Percentiles rank a stretch among this genome's conserved stretches.
phyloP scores from a whole-genome alignment of 306 rosid genomes.

The Sindora glabra region DNA sequence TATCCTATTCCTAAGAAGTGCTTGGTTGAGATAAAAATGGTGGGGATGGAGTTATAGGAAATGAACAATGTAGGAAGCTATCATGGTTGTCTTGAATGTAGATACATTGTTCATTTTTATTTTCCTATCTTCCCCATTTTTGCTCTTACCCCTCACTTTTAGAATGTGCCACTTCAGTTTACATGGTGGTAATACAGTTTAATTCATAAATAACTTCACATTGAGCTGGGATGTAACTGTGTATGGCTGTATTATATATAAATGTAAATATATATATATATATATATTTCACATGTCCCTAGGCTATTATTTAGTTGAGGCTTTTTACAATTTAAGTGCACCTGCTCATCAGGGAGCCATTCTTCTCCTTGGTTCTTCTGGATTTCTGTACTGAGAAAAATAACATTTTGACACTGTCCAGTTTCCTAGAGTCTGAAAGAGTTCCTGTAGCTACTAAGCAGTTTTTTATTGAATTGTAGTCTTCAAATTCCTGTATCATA shows the following conservation, averaged over 20 bases:
- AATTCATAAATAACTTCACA: background rate
- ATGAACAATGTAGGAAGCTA: background rate
- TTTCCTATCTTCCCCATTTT: background rate
- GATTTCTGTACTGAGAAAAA: no score
- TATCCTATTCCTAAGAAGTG: background rate
- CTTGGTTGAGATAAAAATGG: background rate
- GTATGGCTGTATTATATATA: background rate
- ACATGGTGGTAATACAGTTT: background rate
- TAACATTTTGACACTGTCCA: no score
- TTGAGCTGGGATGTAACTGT: background rate
- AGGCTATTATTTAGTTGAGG: background rate
- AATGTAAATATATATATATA: background rate
- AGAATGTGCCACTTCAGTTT: background rate
- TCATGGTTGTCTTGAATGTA: background rate
- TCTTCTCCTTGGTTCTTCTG: background rate
- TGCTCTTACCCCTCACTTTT: no score
- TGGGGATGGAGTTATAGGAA: background rate
- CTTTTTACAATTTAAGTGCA: background rate
- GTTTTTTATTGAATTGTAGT: background rate
- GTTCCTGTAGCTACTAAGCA: background rate
- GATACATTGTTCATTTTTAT: conserved; percentile 4
- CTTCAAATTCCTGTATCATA: background rate
- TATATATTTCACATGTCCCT: background rate
- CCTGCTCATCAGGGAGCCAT: background rate
- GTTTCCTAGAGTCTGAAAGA: background rate